Base-by-base conservation (phyloP, 257 asterid species). In the Leonotis leonurus region DNA sequence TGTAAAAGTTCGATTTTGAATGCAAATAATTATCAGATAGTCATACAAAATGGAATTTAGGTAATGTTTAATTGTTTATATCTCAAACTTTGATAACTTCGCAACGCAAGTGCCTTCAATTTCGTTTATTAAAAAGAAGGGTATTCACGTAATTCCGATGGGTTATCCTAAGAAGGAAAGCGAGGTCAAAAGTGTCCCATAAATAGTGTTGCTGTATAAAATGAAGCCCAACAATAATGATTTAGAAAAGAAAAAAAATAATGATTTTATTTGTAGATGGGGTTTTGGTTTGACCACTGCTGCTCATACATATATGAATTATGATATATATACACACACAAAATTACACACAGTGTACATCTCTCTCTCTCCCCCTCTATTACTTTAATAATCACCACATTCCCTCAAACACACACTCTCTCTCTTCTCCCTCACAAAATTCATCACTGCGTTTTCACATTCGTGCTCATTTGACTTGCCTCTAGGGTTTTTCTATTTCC, bases 211-310 rank as follows among this genome's bases (percentile, higher is more conserved):
- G 59, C 51, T 50, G 30, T 35, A 40, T 35, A 56, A 53, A 25
- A 60, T 53, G 36, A 65, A 61, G 63, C 63, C 53, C 75, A 73
- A 70, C 60, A 76, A 48, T 64, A 64, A 69, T 69, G 72, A 59
- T 64, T 33, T n/a, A n/a, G n/a, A n/a, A n/a, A n/a, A n/a, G n/a
- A n/a, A n/a, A n/a, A n/a, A n/a, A n/a, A n/a, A n/a, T n/a, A n/a
- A n/a, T n/a, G n/a, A n/a, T n/a, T 69, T 61, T 59, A 53, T 74
- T 69, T 51, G 46, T 53, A 60, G 67, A 40, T 70, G 53, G 77
- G 75, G 61, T 57, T 64, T 73, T 72, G 76, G 84, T 85, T 88
- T 88, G 94, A 88, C 91, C 79, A 76, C 6, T 73, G 84, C 80
- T 67, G 20, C 69, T 68, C 72, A 14, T 56, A 57, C 8, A 50